Conservation (phyloP, 306 rosid species). For the Inga leiocalycina region DNA sequence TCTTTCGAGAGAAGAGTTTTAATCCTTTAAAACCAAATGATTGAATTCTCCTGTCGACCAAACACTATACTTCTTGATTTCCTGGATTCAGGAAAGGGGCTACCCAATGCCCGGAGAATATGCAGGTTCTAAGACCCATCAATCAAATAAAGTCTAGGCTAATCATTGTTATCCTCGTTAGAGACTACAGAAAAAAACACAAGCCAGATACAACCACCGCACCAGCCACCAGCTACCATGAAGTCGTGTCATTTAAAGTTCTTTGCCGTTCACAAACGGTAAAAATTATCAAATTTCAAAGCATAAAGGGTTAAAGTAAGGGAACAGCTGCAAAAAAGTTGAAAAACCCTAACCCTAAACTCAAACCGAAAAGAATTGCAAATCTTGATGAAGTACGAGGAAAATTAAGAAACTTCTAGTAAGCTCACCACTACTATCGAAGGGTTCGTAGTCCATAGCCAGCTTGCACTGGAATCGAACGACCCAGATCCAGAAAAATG, state of each 20-base stretch:
- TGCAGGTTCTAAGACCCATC: background rate
- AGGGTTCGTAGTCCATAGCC: constrained; percentile 96
- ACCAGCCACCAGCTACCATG: background rate
- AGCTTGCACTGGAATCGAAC: constrained; percentile 44
- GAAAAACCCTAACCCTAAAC: constrained; percentile 39
- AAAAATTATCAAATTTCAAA: background rate
- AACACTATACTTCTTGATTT: background rate
- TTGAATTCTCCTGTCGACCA: background rate
- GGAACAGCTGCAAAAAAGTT: background rate
- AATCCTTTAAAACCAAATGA: constrained; percentile 3
- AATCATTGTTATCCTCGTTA: background rate
- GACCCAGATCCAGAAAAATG: constrained; percentile 5
- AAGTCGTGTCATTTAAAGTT: constrained; percentile 15
- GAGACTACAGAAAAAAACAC: background rate
- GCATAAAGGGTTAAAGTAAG: background rate
- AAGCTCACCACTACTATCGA: constrained; percentile 89
- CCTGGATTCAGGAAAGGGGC: background rate
- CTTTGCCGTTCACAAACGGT: constrained; percentile 4
- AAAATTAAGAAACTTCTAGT: constrained; percentile 6
- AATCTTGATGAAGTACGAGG: constrained; percentile 17
- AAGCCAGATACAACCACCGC: background rate
- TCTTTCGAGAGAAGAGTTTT: background rate
- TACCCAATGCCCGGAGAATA: background rate
- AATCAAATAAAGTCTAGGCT: background rate
- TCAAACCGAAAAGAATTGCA: background rate